A percentile compares a stretch with the other conserved stretches of the same genome.
phyloP scores from a whole-genome alignment of 306 rosid species.

The Pyrus betulifolia region DNA sequence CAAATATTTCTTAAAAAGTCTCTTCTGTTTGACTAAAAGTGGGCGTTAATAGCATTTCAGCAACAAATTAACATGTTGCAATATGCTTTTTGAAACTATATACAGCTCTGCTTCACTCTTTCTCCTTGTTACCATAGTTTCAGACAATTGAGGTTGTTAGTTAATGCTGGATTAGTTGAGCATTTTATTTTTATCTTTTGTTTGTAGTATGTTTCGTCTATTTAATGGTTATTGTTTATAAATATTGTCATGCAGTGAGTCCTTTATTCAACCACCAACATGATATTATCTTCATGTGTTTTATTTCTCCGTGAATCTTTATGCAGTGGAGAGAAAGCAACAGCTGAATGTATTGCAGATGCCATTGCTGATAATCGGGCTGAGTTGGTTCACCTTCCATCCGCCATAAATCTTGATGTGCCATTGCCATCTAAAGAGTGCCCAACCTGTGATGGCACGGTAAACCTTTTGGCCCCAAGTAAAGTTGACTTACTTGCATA shows the following conservation, averaged over 20 bases:
- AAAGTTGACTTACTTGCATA: background rate
- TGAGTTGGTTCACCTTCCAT: constrained; percentile 84
- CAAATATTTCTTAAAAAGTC: background rate
- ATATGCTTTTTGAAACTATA: background rate
- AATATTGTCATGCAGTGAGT: background rate
- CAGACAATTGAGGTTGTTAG: background rate
- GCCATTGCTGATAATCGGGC: constrained; percentile 79
- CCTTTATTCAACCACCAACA: background rate
- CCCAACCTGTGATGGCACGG: constrained; percentile 91
- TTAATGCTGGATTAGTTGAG: background rate
- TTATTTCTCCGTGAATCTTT: constrained; percentile 19
- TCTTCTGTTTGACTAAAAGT: background rate
- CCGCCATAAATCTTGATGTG: constrained; percentile 49
- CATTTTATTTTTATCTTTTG: background rate
- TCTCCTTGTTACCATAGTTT: background rate
- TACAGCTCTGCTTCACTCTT: background rate
- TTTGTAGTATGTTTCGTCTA: background rate
- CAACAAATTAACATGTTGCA: background rate
- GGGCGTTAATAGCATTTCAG: background rate
- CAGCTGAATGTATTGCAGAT: constrained; percentile 77
- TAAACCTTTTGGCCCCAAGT: constrained; percentile 16
- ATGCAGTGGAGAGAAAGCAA: constrained; percentile 84
- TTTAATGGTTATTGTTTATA: background rate
- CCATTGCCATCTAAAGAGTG: constrained; percentile 90
- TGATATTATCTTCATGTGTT: constrained; percentile 1